phyloP scores from a whole-genome alignment of 768 basidiomycete genomes.

The Termitomyces sp. region DNA sequence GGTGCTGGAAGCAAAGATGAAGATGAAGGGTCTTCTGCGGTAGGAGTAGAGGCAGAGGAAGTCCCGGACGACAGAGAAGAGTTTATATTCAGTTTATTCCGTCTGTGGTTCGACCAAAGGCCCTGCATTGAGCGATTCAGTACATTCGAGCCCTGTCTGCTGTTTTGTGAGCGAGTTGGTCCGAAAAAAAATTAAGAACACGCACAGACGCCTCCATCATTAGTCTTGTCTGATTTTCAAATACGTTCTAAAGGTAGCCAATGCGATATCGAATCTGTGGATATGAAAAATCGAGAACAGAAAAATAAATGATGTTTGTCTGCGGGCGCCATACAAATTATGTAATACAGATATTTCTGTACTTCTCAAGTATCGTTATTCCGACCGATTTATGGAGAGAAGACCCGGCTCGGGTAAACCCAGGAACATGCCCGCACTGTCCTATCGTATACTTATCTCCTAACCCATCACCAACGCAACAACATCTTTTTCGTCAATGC shows the following conservation, averaged over 20 bases:
- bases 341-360: too few species aligned
- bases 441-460: too few species aligned
- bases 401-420: too few species aligned
- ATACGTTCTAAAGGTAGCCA: neutral
- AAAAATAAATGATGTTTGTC: constrained; percentile 9
- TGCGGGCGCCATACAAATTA: neutral
- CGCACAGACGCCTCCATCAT: constrained; percentile 28
- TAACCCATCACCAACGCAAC: too few species aligned
- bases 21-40: constrained; percentile 20
- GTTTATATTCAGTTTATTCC: constrained; percentile 69
- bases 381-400: too few species aligned
- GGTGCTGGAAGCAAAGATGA: constrained; percentile 7
- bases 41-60: constrained; percentile 22
- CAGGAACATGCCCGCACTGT: too few species aligned
- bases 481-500: neutral
- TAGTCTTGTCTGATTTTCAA: neutral
- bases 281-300: neutral
- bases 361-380: too few species aligned
- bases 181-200: constrained; percentile 2
- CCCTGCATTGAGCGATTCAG: constrained; percentile 80
- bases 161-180: constrained; percentile 30
- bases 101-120: constrained; percentile 69
- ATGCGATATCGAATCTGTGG: neutral
- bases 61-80: constrained; percentile 28
- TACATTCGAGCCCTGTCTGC: constrained; percentile 69